Base-by-base conservation (phyloP, 2,329 filamentous ascomycete genomes). In the Nemania sp. region DNA sequence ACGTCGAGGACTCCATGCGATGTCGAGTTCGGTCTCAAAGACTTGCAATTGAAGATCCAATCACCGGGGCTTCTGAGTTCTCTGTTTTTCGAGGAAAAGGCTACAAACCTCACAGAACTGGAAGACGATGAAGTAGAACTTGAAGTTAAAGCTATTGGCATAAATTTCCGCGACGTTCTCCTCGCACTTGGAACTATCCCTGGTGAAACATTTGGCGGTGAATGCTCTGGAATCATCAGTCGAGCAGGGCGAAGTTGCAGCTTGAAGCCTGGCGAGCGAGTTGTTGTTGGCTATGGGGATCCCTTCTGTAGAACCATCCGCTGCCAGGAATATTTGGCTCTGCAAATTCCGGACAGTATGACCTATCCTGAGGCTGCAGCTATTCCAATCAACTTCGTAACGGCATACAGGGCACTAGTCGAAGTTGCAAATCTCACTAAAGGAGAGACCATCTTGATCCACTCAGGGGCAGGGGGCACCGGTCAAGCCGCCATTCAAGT, bases 191-290 rank as follows among this genome's bases (percentile, higher is more conserved):
- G 56, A 6, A 53, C 51, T n/a, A 37, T 56, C 2, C 50, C 54
- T 11, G 50, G 50, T 17, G 50, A 40, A 23, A 28, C 40, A 11
- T 43, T 64, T 1, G 61, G 59, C n/a, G 30, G 34, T 1, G 54
- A 65, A 41, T 72, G 66, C 50, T 64, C 65, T 40, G 73, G 69
- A 8, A 52, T 69, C 26, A 62, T 75, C 15, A 66, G 60, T 20
- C 52, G 63, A 33, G 59, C 70, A 6, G 70, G 59, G 14, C 31
- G 50, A 3, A 40, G 37, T 3, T 58, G 52, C 22, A 14, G 22
- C 3, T 49, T n/a, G n/a, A n/a, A n/a, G n/a, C n/a, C n/a, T n/a
- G n/a, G n/a, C n/a, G n/a, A n/a, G n/a, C n/a, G n/a, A n/a, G n/a
- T n/a, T n/a, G n/a, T n/a, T n/a, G n/a, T n/a, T n/a, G n/a, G n/a